phyloP scores from a whole-genome alignment of 345 rosid species.

The Acer campestre region DNA sequence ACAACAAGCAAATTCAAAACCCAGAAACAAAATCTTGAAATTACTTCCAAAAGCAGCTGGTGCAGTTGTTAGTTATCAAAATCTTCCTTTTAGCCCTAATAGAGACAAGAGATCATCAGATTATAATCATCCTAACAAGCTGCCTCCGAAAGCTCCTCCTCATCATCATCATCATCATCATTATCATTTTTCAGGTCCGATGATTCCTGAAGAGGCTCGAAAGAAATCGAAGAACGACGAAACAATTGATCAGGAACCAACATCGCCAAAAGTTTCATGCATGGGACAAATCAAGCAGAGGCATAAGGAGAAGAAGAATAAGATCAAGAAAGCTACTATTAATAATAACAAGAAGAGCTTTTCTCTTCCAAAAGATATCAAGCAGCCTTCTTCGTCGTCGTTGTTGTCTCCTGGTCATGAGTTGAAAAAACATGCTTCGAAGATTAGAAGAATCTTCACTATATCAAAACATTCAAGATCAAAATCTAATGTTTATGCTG shows the following conservation, averaged over 20 bases:
- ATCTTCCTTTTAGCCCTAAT: slow-evolving; percentile 67
- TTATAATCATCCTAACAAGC: slow-evolving; percentile 5
- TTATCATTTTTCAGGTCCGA: slow-evolving; percentile 36
- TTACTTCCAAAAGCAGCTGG: slow-evolving; percentile 64
- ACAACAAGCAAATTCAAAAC: slow-evolving; percentile 23
- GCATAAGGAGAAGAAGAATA: slow-evolving; percentile 28
- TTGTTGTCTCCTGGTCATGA: slow-evolving; percentile 14
- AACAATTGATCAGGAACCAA: slow-evolving; percentile 51
- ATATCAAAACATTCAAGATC: slow-evolving; percentile 14
- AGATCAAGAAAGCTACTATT: slow-evolving; percentile 7
- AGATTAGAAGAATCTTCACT: slow-evolving; percentile 49
- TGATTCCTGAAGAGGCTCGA: slow-evolving; percentile 62
- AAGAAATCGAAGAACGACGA: slow-evolving; percentile 41
- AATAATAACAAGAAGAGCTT: background rate
- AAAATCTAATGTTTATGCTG: slow-evolving; percentile 25
- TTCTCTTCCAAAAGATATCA: slow-evolving; percentile 23
- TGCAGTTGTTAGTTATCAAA: slow-evolving; percentile 43
- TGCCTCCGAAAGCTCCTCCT: background rate
- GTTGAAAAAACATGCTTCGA: slow-evolving; percentile 35
- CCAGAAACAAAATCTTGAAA: slow-evolving; percentile 49
- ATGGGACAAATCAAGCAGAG: slow-evolving; percentile 87
- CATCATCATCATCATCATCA: too few relatives aligned
- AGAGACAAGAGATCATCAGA: slow-evolving; percentile 40
- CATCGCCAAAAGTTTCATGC: slow-evolving; percentile 89
- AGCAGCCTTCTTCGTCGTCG: slow-evolving; percentile 6